Percentiles rank a stretch among this genome's conserved stretches.
These are phyloP conservation scores for Oidiodendron maius DNA, from an alignment of 495 filamentous ascomycete genomes.

Conservation along the genomic window DNA sequence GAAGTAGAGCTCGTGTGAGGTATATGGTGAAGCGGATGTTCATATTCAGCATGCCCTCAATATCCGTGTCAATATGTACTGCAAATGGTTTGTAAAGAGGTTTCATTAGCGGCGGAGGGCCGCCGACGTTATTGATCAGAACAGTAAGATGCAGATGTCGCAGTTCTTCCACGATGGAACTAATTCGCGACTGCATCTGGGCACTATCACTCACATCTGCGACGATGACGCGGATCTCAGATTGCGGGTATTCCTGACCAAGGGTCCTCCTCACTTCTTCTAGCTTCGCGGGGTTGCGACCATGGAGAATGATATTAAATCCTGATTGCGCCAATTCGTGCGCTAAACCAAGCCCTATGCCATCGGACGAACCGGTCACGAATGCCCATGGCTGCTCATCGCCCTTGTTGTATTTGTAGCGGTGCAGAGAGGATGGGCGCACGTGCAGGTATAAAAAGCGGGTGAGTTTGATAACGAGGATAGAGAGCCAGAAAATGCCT, in stretches of 20 bases:
- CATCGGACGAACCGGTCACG: neutral
- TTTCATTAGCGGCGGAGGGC: neutral
- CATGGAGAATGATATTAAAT: neutral
- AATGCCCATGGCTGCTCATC: neutral
- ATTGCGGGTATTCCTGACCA: neutral
- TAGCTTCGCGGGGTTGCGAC: neutral
- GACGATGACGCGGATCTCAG: neutral
- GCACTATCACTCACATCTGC: no score
- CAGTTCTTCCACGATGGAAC: neutral
- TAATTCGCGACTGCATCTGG: no score
- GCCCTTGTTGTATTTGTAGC: no score
- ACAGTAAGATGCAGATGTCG: neutral
- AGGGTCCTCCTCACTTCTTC: neutral
- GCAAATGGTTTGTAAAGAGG: neutral
- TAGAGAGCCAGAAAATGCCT: no score
- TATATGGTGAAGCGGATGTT: neutral
- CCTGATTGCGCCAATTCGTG: neutral
- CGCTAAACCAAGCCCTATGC: neutral
- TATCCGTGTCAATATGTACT: neutral
- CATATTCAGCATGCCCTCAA: neutral
- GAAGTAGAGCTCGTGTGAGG: neutral
- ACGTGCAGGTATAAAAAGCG: neutral
- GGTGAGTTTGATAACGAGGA: no score
- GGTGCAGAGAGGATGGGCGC: neutral
- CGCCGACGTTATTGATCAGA: conserved; percentile 2